Base-by-base conservation (phyloP, 306 rosid genomes). In the Malus sylvestris region DNA sequence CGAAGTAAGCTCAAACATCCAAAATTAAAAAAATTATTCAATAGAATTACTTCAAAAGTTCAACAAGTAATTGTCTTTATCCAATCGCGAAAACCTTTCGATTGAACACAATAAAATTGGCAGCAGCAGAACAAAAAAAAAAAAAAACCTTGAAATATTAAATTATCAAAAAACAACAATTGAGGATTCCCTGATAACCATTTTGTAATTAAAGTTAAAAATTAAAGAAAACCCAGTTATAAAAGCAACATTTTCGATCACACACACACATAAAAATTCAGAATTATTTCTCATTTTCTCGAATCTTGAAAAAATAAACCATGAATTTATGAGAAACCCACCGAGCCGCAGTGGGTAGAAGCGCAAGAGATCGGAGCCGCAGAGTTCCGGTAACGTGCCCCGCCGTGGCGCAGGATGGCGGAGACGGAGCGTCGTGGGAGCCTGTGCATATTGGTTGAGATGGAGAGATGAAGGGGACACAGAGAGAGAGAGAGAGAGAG, bases 371-470 rank as follows among this genome's bases (percentile, higher is more conserved):
- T 77, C 20, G 92, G 85, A 58, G 86, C 78, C 25, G 77, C 79
- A 1, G 81, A 73, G 70, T 60, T 74, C 16, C 87, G 85, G 60
- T 78, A 74, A 67, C 78, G 84, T 0, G 84, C 78, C 75, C 81
- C 85, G 74, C 87, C 90, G 72, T 82, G 59, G 71, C 95, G 93
- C 32, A 91, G 84, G 18, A 85, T 11, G 63, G 90, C 45, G 38
- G 90, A 80, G 84, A 87, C 80, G 22, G 98, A 89, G 75, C 96
- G 96, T 35, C 88, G 74, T 19, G 93, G 68, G 62, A 91, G 90
- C 65, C 89, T 81, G 78, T 94, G 90, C 98, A 94, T 94, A 2
- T 29, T 81, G 79, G 32, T 16, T 67, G 71, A 52, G 67, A 20
- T 76, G 32, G 45, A 58, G 19, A 19, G 67, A 51, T 46, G 40